Evolutionary conservation across 345 rosid genomes (phyloP), one percentile per base, ranked within the genome.

Genomic region (Streptanthus diversifolius): DNA sequence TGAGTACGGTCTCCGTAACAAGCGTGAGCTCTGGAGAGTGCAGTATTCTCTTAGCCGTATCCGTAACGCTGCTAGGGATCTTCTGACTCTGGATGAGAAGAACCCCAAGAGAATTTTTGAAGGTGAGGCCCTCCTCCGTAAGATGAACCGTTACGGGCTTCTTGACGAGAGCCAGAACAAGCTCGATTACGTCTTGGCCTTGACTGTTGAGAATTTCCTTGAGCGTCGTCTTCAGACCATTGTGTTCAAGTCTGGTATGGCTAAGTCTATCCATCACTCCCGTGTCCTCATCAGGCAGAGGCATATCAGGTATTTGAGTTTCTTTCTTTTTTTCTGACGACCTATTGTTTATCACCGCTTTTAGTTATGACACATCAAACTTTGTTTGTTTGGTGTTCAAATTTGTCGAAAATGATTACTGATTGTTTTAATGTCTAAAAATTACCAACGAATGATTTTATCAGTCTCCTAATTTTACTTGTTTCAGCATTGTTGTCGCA

Each of bases 141-240:
- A 87, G 71, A 86, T 87, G 88, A 83, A 84, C 78, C 78, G 85
- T 21, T 87, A 79, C 76, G 87, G 89, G 0, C 83, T 87, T 10
- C 68, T 87, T 45, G 91, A 87, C 8, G 91, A 87, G 87, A 81
- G 85, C 61, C 88, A 87, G 82, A 87, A 87, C 87, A 87, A 85
- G 77, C 92, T 87, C 6, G 92, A 87, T 80, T 87, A 87, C 60
- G 88, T 87, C 61, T 65, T 87, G 82, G 90, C 92, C 0, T 47
- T 85, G 74, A 87, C 92, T 11, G 88, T 87, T 40, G 92, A 85
- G 79, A 87, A 84, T 60, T 87, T 85, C 58, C 84, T 85, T n/a
- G 92, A 85, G 72, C 85, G 90, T 44, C 84, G 92, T 30, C 85
- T 85, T 14, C 90, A 87, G 74, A 87, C 90, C 7, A 79, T 82